phyloP scores from a whole-genome alignment of 441 rosid genomes.

The Melastoma candidum region DNA sequence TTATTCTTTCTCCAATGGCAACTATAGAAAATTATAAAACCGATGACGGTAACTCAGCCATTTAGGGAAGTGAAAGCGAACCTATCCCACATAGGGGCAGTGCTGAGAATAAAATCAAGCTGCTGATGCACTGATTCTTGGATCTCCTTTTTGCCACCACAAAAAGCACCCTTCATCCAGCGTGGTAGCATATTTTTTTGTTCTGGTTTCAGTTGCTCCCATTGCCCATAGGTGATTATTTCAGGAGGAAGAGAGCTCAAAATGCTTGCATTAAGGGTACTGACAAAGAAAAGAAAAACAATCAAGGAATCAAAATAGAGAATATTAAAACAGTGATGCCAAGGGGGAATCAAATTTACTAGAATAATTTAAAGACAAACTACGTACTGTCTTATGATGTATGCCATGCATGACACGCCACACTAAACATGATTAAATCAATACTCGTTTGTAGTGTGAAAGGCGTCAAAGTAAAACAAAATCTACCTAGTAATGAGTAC shows the following conservation, averaged over 20 bases:
- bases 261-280: constrained; percentile 31
- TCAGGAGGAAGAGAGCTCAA: constrained; percentile 46
- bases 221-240: constrained; percentile 67
- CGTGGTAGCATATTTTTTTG: constrained; percentile 42
- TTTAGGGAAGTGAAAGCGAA: constrained; percentile 21
- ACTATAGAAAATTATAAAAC: neutral
- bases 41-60: neutral
- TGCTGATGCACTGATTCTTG: constrained; percentile 68
- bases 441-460: no score
- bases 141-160: constrained; percentile 72
- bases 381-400: no score
- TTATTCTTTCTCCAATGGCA: neutral
- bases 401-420: no score
- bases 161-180: constrained; percentile 80
- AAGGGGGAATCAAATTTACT: no score
- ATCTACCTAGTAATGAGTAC: no score
- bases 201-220: constrained; percentile 66
- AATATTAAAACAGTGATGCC: no score
- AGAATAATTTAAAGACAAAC: no score
- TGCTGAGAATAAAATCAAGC: constrained; percentile 58
- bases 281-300: constrained; percentile 18
- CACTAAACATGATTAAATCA: no score
- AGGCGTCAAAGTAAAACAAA: no score
- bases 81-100: constrained; percentile 87
- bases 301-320: no score